Conservation (phyloP, 2,329 filamentous ascomycete species). For the Fusarium clavum region DNA sequence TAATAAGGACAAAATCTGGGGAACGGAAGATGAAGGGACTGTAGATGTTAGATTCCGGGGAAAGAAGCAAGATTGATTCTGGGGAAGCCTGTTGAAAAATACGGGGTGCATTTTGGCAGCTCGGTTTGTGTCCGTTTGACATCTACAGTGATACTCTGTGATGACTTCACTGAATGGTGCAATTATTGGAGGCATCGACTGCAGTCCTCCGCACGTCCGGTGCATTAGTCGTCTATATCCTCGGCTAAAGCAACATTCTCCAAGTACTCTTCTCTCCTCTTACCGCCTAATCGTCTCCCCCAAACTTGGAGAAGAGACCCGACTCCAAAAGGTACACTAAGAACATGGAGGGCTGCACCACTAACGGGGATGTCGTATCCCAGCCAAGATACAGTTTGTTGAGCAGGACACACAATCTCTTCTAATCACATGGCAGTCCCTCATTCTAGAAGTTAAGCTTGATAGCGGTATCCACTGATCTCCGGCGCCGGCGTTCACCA, state of each 20-base stretch:
- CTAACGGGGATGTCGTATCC: slow-evolving; percentile 11
- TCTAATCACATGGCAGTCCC: slow-evolving; percentile 30
- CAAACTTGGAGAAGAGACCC: slow-evolving; percentile 23
- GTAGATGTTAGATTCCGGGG: slow-evolving; percentile 30
- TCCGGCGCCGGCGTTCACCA: slow-evolving; percentile 7
- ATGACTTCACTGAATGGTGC: slow-evolving; percentile 11
- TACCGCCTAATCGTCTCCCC: slow-evolving; percentile 7
- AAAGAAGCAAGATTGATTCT: slow-evolving; percentile 31
- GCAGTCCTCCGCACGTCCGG: slow-evolving; percentile 34
- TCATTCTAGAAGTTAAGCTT: slow-evolving; percentile 35
- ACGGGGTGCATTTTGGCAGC: slow-evolving; percentile 17
- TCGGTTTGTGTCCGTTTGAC: neutral
- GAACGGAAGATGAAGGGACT: slow-evolving; percentile 23
- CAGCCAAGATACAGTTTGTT: slow-evolving; percentile 27
- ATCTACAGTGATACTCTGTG: neutral
- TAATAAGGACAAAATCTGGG: slow-evolving; percentile 15
- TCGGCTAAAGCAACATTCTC: slow-evolving; percentile 37
- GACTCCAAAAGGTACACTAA: slow-evolving; percentile 5
- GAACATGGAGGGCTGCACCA: slow-evolving; percentile 28
- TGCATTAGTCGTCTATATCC: slow-evolving; percentile 7
- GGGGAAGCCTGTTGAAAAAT: slow-evolving; percentile 34
- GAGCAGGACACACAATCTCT: slow-evolving; percentile 10
- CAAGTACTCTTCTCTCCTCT: slow-evolving; percentile 28
- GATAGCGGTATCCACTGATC: slow-evolving; percentile 28
- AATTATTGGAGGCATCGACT: slow-evolving; percentile 1